These are phyloP conservation scores for Pisolithus tinctorius DNA, from an alignment of 768 basidiomycete species.

Conservation along the genomic window DNA sequence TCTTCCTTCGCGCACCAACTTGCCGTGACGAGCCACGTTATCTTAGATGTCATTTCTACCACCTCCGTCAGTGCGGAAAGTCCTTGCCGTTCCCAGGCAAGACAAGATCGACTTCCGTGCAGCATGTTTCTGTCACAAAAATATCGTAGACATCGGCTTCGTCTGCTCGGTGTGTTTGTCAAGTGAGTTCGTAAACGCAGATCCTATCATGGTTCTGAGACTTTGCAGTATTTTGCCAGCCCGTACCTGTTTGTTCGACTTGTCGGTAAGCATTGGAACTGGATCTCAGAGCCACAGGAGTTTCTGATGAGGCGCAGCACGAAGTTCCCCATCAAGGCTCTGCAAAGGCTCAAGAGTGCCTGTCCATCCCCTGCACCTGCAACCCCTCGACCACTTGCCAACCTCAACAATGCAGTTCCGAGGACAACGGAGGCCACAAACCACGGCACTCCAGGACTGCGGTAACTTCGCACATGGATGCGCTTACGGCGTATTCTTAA, in stretches of 20 bases:
- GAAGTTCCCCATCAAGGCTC: conserved; percentile 90
- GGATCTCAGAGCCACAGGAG: neutral
- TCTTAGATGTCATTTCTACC: conserved; percentile 79
- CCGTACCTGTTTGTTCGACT: conserved; percentile 88
- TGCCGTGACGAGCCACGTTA: conserved; percentile 9
- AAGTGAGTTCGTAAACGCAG: conserved; percentile 47
- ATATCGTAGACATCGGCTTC: conserved; percentile 92
- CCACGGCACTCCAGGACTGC: conserved; percentile 10
- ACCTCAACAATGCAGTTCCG: conserved; percentile 25
- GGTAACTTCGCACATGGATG: conserved; percentile 2
- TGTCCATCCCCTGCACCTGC: conserved; percentile 34
- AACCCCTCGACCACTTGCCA: conserved; percentile 27
- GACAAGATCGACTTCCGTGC: conserved; percentile 96
- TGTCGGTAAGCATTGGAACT: conserved; percentile 60
- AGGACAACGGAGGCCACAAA: conserved; percentile 16
- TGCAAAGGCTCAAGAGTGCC: conserved; percentile 71
- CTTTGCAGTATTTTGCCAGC: conserved; percentile 81
- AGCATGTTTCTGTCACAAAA: conserved; percentile 98
- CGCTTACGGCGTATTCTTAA: neutral
- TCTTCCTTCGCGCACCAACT: neutral
- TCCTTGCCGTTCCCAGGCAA: conserved; percentile 82
- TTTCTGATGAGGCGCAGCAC: conserved; percentile 45
- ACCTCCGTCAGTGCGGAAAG: conserved; percentile 61
- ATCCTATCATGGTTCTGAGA: conserved; percentile 5
- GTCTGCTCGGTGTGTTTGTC: conserved; percentile 98